Evolutionary conservation across 441 rosid species (phyloP).

Genomic region (Hypseocharis bilobata): DNA sequence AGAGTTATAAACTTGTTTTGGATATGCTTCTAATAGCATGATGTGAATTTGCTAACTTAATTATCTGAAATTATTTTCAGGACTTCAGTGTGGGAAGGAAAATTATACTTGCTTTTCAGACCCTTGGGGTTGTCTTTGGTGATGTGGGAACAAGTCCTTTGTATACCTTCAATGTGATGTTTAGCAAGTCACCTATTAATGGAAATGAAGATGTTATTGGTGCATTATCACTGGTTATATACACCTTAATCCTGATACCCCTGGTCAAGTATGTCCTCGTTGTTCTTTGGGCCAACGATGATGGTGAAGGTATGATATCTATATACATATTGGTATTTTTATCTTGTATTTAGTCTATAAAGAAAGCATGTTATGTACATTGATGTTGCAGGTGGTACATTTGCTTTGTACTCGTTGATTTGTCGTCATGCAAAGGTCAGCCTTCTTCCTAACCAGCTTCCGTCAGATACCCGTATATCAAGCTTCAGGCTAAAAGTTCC

Average conservation of each 20-base stretch:
- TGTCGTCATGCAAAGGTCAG: conserved; percentile 93
- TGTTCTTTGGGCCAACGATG: conserved; percentile 94
- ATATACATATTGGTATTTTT: background rate
- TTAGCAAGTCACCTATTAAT: conserved; percentile 67
- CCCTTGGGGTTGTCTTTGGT: conserved; percentile 90
- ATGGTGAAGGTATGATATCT: conserved; percentile 69
- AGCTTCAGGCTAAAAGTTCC: conserved; percentile 94
- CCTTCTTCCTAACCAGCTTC: conserved; percentile 92
- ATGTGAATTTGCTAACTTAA: background rate
- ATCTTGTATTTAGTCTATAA: background rate
- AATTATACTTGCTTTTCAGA: conserved; percentile 73
- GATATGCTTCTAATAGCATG: background rate
- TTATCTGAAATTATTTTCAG: conserved; percentile 35
- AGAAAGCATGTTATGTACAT: background rate
- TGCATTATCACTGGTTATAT: conserved; percentile 76
- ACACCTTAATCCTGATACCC: conserved; percentile 77
- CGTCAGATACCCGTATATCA: conserved; percentile 86
- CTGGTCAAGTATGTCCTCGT: conserved; percentile 78
- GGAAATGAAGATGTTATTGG: conserved; percentile 80
- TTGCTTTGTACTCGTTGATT: conserved; percentile 84
- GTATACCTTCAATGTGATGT: conserved; percentile 86
- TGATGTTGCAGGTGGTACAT: conserved; percentile 71
- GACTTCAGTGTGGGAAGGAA: conserved; percentile 64
- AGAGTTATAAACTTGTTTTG: background rate
- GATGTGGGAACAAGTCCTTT: conserved; percentile 97